Evolutionary conservation across 1,139 yeast species (phyloP).

Genomic region (Taiozyma onychis): DNA sequence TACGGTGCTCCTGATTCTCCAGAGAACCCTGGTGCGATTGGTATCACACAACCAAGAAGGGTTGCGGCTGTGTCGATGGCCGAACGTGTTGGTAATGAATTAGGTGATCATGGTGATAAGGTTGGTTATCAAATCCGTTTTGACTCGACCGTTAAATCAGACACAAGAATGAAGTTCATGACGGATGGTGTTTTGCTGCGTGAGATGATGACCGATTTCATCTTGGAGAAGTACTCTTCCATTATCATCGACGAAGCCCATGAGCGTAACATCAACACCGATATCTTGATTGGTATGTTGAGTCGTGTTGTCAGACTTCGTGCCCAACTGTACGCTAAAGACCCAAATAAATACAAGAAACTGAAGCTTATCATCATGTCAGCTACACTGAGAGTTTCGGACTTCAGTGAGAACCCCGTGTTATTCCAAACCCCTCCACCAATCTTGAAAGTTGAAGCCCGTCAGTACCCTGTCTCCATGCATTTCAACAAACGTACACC

Average conservation of each 20-base stretch:
- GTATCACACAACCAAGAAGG: constrained; percentile 95
- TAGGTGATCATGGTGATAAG: constrained; percentile 69
- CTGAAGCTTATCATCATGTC: constrained; percentile 80
- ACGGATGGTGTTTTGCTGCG: constrained; percentile 95
- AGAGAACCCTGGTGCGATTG: constrained; percentile 86
- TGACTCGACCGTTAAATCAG: constrained; percentile 63
- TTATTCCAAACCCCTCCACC: constrained; percentile 84
- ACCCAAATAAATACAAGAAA: constrained; percentile 48
- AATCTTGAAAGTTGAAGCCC: constrained; percentile 81
- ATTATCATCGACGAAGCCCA: constrained; percentile 96
- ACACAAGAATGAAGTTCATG: constrained; percentile 90
- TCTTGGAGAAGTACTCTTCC: constrained; percentile 75
- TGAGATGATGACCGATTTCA: constrained; percentile 86
- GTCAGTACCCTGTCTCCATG: constrained; percentile 90
- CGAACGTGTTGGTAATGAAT: constrained; percentile 73
- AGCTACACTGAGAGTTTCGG: constrained; percentile 90
- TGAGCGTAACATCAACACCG: constrained; percentile 93
- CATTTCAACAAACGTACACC: constrained; percentile 84
- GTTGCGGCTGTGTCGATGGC: constrained; percentile 99
- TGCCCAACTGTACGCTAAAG: constrained; percentile 43
- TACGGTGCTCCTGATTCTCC: constrained; percentile 59
- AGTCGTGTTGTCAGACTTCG: constrained; percentile 83
- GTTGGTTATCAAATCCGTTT: constrained; percentile 94
- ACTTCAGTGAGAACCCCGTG: constrained; percentile 75
- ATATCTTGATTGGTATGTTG: constrained; percentile 89